Evolutionary conservation across 2,329 filamentous ascomycete species (phyloP).

Genomic region (Aspergillus fumigatus): DNA sequence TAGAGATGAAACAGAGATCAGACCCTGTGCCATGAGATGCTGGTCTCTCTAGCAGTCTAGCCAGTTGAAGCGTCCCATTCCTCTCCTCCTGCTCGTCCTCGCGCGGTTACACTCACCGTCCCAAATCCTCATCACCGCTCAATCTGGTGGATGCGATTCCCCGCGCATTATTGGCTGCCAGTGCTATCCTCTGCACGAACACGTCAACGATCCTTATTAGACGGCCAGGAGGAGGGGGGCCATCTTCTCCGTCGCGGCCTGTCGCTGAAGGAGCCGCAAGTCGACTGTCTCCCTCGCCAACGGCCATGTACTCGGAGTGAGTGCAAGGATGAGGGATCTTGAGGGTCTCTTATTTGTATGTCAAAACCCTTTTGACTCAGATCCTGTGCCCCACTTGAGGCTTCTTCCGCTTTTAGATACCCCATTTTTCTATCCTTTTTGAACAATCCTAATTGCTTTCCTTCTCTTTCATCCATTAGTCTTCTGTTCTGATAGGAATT

Average conservation of each 20-base stretch:
- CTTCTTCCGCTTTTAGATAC: constrained; percentile 5
- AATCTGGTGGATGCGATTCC: constrained; percentile 10
- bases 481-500: constrained; percentile 1
- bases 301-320: not conserved
- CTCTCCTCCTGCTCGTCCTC: not conserved
- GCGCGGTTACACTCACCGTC: constrained; percentile 11
- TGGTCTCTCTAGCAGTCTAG: too few species aligned
- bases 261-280: constrained; percentile 16
- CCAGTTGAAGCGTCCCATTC: not conserved
- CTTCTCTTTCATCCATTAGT: not conserved
- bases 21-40: not conserved
- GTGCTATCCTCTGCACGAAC: constrained; percentile 18
- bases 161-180: constrained; percentile 19
- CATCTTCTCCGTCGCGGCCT: constrained; percentile 7
- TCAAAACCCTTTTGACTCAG: constrained; percentile 2
- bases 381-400: constrained; percentile 15
- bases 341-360: not conserved
- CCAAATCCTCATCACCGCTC: constrained; percentile 8
- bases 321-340: not conserved
- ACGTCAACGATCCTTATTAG: constrained; percentile 24
- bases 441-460: not conserved
- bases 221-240: constrained; percentile 1
- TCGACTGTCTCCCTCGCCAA: not conserved
- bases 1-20: not conserved
- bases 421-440: not conserved